A percentile compares a stretch with the other conserved stretches of the same genome.
Conservation (phyloP, 441 rosid species). For the Pelargonium myrrhifolium region DNA sequence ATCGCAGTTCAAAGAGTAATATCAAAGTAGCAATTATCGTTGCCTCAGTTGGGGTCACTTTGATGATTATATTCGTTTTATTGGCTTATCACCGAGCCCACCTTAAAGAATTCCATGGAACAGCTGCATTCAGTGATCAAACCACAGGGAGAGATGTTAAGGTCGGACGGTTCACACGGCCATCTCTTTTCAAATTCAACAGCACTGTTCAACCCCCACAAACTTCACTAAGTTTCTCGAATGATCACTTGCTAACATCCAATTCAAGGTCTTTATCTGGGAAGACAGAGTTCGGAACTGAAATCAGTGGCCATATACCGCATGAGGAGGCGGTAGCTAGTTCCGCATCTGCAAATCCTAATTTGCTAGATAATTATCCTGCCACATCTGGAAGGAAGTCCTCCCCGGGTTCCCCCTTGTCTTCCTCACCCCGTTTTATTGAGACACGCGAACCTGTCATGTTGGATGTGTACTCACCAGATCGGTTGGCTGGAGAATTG, state of each 20-base stretch:
- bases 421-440: conserved; percentile 68
- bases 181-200: conserved; percentile 63
- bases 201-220: conserved; percentile 46
- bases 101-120: conserved; percentile 56
- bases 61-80: conserved; percentile 57
- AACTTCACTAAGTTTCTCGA: conserved; percentile 72
- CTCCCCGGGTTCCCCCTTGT: conserved; percentile 67
- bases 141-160: conserved; percentile 44
- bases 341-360: conserved; percentile 40
- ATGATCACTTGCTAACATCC: conserved; percentile 74
- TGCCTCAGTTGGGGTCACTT: conserved; percentile 60
- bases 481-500: conserved; percentile 86
- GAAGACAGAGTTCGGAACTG: conserved; percentile 43
- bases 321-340: conserved; percentile 29
- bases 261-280: conserved; percentile 76
- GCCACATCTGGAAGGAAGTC: conserved; percentile 63
- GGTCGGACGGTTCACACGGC: conserved; percentile 47
- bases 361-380: conserved; percentile 48
- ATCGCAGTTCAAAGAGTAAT: conserved; percentile 38
- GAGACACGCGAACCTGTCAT: conserved; percentile 49
- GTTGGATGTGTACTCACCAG: conserved; percentile 82
- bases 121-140: conserved; percentile 42
- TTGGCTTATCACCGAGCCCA: conserved; percentile 66
- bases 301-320: conserved; percentile 51
- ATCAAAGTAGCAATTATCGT: conserved; percentile 60